Percentiles rank a stretch among this genome's conserved stretches.
These are phyloP conservation scores for Sanguinoderma infundibulare DNA, from an alignment of 1,284 basidiomycete genomes.

Conservation along the genomic window DNA sequence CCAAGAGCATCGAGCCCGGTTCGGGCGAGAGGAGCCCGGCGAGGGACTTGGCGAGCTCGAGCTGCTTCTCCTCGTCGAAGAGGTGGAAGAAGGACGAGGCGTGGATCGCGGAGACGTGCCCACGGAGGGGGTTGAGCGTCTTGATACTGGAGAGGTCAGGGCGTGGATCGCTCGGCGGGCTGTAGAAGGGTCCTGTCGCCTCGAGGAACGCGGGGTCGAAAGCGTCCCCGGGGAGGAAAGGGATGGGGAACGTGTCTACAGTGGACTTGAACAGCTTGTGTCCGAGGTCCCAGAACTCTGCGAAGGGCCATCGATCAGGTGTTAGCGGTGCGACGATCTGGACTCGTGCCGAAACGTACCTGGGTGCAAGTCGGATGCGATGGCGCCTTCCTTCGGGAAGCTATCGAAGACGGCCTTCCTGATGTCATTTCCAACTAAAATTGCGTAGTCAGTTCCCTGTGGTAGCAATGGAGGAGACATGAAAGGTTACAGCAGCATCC, in stretches of 20 bases:
- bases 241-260: constrained; percentile 43
- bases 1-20: constrained; percentile 40
- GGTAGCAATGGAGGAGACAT: too few relatives aligned
- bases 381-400: constrained; percentile 28
- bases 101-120: constrained; percentile 47
- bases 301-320: constrained; percentile 9
- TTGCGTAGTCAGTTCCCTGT: neutral
- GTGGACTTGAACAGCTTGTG: constrained; percentile 35
- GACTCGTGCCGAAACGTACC: constrained; percentile 6
- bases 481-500: constrained; percentile 25
- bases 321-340: constrained; percentile 20
- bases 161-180: constrained; percentile 23
- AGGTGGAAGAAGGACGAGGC: constrained; percentile 52
- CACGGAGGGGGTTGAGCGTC: constrained; percentile 44
- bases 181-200: constrained; percentile 22
- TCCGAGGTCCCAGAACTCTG: constrained; percentile 35
- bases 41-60: constrained; percentile 41
- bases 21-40: constrained; percentile 41
- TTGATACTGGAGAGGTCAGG: constrained; percentile 39
- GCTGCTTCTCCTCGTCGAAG: constrained; percentile 46
- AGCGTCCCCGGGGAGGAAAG: constrained; percentile 47
- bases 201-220: constrained; percentile 41
- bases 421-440: neutral
- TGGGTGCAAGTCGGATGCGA: constrained; percentile 30
- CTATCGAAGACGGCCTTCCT: constrained; percentile 22